A percentile compares a stretch with the other conserved stretches of the same genome.
phyloP scores from a whole-genome alignment of 2,329 filamentous ascomycete genomes.

The Monosporascus ibericus region DNA sequence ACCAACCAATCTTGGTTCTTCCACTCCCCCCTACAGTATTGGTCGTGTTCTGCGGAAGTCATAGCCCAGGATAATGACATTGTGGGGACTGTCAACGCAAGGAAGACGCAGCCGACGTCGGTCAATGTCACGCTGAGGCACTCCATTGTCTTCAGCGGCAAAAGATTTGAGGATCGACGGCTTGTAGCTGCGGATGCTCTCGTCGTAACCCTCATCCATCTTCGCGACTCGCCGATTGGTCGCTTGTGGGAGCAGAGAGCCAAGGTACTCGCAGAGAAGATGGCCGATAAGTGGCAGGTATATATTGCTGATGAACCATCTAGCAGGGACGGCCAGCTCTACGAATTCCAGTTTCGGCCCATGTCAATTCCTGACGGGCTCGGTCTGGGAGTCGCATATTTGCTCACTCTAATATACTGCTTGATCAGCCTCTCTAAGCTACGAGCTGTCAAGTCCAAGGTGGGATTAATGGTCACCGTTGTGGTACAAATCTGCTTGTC shows the following conservation, averaged over 20 bases:
- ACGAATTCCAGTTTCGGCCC: slow-evolving; percentile 73
- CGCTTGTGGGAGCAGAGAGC: slow-evolving; percentile 59
- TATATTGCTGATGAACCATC: slow-evolving; percentile 53
- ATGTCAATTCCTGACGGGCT: slow-evolving; percentile 62
- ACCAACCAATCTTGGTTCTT: slow-evolving; percentile 67
- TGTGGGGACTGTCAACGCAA: slow-evolving; percentile 62
- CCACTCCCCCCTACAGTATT: slow-evolving; percentile 78
- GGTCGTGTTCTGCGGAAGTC: slow-evolving; percentile 58
- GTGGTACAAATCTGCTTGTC: slow-evolving; percentile 64
- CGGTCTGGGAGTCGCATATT: slow-evolving; percentile 60
- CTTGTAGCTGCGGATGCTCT: slow-evolving; percentile 70
- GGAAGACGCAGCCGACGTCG: slow-evolving; percentile 54
- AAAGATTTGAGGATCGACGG: slow-evolving; percentile 61
- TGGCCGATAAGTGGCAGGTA: slow-evolving; percentile 54
- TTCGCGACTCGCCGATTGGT: slow-evolving; percentile 57
- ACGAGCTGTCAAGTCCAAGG: slow-evolving; percentile 67
- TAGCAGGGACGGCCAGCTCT: slow-evolving; percentile 53
- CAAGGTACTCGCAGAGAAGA: slow-evolving; percentile 41
- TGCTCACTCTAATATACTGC: slow-evolving; percentile 58
- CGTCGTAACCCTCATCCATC: slow-evolving; percentile 70
- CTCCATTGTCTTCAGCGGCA: slow-evolving; percentile 78
- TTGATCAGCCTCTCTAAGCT: slow-evolving; percentile 61
- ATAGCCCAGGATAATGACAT: slow-evolving; percentile 59
- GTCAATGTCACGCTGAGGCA: slow-evolving; percentile 71
- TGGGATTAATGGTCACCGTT: slow-evolving; percentile 67